Conservation (phyloP, 441 rosid genomes). For the Gossypium schwendimanii region DNA sequence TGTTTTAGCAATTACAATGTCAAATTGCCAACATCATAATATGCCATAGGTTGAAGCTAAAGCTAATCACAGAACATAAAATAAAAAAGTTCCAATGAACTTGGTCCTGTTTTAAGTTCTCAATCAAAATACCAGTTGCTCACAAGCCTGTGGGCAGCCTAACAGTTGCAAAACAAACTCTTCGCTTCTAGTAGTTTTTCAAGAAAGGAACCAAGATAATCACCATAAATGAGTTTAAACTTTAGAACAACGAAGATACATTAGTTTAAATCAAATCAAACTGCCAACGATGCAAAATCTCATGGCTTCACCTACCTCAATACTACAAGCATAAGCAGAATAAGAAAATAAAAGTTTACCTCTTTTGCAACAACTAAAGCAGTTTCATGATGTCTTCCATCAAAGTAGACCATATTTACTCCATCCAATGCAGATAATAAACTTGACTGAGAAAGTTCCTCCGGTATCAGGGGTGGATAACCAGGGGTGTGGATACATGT, state of each 20-base stretch:
- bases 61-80: neutral
- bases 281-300: neutral
- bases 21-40: neutral
- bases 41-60: neutral
- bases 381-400: constrained; percentile 63
- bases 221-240: neutral
- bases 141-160: neutral
- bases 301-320: neutral
- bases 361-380: constrained; percentile 68
- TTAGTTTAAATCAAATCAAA: neutral
- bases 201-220: neutral
- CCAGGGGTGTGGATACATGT: constrained; percentile 93
- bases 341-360: constrained; percentile 35
- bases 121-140: neutral
- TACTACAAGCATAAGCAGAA: neutral
- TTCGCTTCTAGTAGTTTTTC: neutral
- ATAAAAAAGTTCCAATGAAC: neutral
- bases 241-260: neutral
- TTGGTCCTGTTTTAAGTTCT: neutral
- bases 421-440: constrained; percentile 56
- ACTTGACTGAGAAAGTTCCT: constrained; percentile 52
- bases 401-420: constrained; percentile 60
- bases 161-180: neutral
- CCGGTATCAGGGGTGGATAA: constrained; percentile 55
- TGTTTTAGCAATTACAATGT: neutral